Evolutionary conservation across 768 basidiomycete genomes (phyloP), one percentile per base, ranked within the genome.

Genomic region (Gymnopilus dilepis): DNA sequence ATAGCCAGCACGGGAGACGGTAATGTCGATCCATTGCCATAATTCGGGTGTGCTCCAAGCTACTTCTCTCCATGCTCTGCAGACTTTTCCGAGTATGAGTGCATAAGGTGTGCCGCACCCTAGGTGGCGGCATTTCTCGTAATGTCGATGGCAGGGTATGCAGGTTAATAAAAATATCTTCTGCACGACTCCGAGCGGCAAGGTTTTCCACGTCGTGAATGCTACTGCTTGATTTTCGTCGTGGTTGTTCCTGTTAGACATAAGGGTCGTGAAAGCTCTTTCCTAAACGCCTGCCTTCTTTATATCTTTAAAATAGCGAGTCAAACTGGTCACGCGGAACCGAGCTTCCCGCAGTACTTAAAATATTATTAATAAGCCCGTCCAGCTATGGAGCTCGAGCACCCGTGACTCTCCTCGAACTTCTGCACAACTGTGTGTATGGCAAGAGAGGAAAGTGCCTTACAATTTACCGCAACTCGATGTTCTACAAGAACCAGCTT

Each of bases 31-130:
- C 43, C 53, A 55, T 5, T 4, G 33, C 59, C 59, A 60, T 19
- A 60, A 17, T n/a, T 22, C 40, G 0, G 59, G 52, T 6, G 53
- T 43, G 3, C 34, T 54, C 59, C 59, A 60, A 1, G 59, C 59
- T 12, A 60, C 38, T 11, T 38, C 24, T 38, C 59, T 47, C 59
- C 59, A 60, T 30, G 53, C 53, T 40, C 45, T 47, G 45, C 53
- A 60, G n/a, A 60, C 24, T 37, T 45, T 60, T 22, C 59, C 59
- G 17, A 60, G 53, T 21, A 55, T 15, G 12, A 60, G 52, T n/a
- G 52, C 42, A 26, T 17, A 47, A 8, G 59, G 37, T 15, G 24
- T 24, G 15, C 40, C 17, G 17, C 59, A 60, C 9, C 53, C 53
- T 37, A 24, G 50, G 8, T 28, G 33, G 24, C 22, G 47, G 42